phyloP scores from a whole-genome alignment of 225 moss, liverwort and hornwort genomes.

The Climacium dendroides region DNA sequence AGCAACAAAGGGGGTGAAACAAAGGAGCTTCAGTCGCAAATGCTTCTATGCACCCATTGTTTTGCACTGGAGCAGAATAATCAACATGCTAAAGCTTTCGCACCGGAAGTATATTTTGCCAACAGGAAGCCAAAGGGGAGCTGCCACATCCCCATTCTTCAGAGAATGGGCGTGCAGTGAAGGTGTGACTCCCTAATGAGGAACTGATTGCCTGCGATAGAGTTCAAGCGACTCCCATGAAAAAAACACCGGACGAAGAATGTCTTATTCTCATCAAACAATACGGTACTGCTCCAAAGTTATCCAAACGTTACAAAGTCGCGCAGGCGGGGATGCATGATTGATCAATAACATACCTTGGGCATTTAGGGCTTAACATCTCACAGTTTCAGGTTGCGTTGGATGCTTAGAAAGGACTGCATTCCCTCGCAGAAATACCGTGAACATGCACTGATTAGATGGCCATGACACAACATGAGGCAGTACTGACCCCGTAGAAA shows the following conservation, averaged over 20 bases:
- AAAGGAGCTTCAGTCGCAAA: too few relatives aligned
- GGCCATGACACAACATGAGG: background rate
- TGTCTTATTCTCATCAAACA: background rate
- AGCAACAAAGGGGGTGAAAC: too few relatives aligned
- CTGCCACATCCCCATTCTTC: too few relatives aligned
- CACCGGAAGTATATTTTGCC: too few relatives aligned
- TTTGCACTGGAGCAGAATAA: too few relatives aligned
- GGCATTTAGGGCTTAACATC: background rate
- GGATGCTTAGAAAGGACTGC: background rate
- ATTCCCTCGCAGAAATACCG: background rate
- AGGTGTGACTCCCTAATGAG: background rate
- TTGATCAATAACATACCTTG: too few relatives aligned
- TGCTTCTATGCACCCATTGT: too few relatives aligned
- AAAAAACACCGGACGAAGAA: background rate
- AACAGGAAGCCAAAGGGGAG: too few relatives aligned
- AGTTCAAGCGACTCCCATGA: background rate
- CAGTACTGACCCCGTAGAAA: background rate
- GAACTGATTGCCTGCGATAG: background rate
- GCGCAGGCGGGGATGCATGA: background rate
- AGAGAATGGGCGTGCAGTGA: too few relatives aligned
- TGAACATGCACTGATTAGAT: background rate
- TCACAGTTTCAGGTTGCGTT: background rate
- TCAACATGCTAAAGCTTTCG: too few relatives aligned
- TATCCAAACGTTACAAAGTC: background rate
- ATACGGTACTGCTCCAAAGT: background rate